Percentiles rank a stretch among this genome's conserved stretches.
Evolutionary conservation across 2,329 filamentous ascomycete species (phyloP).

Genomic region (Raffaelea albimanens): DNA sequence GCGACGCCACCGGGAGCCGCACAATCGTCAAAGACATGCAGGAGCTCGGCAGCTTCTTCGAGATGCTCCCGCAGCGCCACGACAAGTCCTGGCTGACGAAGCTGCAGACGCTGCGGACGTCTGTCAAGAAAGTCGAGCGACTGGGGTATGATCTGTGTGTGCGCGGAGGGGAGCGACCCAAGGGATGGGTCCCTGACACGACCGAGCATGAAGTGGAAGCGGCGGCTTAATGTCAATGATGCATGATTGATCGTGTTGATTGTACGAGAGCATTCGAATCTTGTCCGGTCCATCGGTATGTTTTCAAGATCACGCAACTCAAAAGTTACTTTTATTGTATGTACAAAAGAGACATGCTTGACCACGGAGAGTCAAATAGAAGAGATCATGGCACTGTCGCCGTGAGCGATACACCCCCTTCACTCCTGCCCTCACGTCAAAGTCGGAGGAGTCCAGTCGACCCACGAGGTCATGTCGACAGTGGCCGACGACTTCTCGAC

Average conservation of each 20-base stretch:
- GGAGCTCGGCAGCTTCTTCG: conserved; percentile 64
- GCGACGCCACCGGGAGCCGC: conserved; percentile 23
- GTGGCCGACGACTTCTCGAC: conserved; percentile 28
- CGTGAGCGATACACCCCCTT: no score
- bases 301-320: no score
- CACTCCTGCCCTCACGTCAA: conserved; percentile 18
- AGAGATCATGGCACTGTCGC: no score
- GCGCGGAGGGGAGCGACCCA: conserved; percentile 77
- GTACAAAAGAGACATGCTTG: no score
- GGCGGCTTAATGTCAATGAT: background rate
- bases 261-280: no score
- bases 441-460: conserved; percentile 29
- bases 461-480: conserved; percentile 29
- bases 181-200: conserved; percentile 83
- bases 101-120: conserved; percentile 74
- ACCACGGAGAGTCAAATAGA: no score
- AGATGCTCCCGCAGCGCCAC: conserved; percentile 55
- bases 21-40: conserved; percentile 76
- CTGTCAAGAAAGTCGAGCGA: conserved; percentile 89
- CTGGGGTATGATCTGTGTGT: conserved; percentile 82
- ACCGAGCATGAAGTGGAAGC: conserved; percentile 1
- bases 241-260: no score
- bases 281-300: no score
- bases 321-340: no score
- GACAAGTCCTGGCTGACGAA: conserved; percentile 62